These are phyloP conservation scores for Agapanthus africanus DNA, from an alignment of 106 monocot species.

Conservation along the genomic window DNA sequence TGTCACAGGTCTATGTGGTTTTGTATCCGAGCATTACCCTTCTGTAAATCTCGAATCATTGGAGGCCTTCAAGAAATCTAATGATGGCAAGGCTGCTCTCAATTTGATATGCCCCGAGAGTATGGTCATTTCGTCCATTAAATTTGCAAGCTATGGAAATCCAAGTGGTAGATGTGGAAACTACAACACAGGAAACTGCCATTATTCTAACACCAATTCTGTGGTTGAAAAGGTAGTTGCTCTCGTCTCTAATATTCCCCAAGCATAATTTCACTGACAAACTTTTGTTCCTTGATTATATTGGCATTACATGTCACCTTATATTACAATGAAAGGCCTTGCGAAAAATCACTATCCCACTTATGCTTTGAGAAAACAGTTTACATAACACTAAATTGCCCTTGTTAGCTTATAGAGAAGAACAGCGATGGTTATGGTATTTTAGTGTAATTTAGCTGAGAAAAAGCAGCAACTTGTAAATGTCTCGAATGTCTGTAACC, in stretches of 20 bases:
- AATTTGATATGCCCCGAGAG: slow-evolving; percentile 49
- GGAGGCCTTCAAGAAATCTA: slow-evolving; percentile 10
- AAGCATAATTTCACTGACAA: not conserved
- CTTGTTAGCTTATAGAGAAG: too few species aligned
- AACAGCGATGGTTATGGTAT: too few species aligned
- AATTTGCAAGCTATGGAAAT: slow-evolving; percentile 86
- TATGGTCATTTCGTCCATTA: slow-evolving; percentile 42
- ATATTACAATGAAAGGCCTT: not conserved
- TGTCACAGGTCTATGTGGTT: slow-evolving; percentile 44
- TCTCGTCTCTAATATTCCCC: too few species aligned
- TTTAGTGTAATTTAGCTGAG: not conserved
- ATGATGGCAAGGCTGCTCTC: slow-evolving; percentile 21
- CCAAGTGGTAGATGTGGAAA: slow-evolving; percentile 65
- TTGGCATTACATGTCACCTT: not conserved
- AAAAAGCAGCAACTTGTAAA: not conserved
- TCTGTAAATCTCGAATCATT: slow-evolving; percentile 37
- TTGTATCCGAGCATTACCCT: slow-evolving; percentile 57
- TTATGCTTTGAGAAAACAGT: too few species aligned
- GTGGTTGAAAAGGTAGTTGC: slow-evolving; percentile 60
- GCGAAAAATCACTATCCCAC: too few species aligned
- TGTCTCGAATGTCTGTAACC: not conserved
- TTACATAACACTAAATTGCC: too few species aligned
- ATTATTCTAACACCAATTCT: slow-evolving; percentile 45
- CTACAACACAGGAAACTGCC: slow-evolving; percentile 62
- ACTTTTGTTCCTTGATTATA: not conserved